Evolutionary conservation across 83 land plant genomes (phyloP).

Genomic region (Diphasiastrum complanatum): DNA sequence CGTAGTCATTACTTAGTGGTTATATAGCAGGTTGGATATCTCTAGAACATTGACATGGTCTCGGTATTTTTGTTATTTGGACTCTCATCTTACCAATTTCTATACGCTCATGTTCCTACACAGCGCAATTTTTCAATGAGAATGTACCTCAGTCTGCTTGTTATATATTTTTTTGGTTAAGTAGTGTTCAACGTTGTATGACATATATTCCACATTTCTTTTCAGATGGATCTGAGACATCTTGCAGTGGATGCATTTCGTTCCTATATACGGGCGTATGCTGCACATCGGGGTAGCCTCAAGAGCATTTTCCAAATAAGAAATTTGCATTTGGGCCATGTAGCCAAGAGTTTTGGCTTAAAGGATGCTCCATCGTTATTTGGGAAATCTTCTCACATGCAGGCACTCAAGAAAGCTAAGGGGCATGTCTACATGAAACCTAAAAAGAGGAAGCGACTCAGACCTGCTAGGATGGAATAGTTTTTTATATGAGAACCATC

Average conservation of each 20-base stretch:
- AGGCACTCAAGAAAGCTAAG: conserved; percentile 55
- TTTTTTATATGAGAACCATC: too few relatives aligned
- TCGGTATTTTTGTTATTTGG: too few relatives aligned
- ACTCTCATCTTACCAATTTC: too few relatives aligned
- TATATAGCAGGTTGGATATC: too few relatives aligned
- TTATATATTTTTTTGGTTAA: neutral
- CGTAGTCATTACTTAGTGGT: too few relatives aligned
- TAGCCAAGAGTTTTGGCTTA: conserved; percentile 91
- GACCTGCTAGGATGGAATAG: conserved; percentile 28
- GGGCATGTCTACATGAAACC: conserved; percentile 33
- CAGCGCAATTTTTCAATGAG: too few relatives aligned
- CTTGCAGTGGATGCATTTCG: conserved; percentile 86
- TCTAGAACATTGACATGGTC: too few relatives aligned
- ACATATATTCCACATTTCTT: neutral
- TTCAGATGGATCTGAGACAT: conserved; percentile 46
- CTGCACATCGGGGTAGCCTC: conserved; percentile 86
- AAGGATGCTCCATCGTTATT: conserved; percentile 75
- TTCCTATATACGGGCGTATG: conserved; percentile 92
- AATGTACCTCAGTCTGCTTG: too few relatives aligned
- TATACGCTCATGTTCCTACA: too few relatives aligned
- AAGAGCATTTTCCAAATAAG: conserved; percentile 78
- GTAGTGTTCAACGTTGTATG: neutral
- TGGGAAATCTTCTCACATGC: conserved; percentile 51
- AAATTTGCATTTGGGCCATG: conserved; percentile 91
- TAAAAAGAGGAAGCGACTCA: conserved; percentile 36